Base-by-base conservation (phyloP, 257 asterid species). In the Ocimum tenuiflorum region DNA sequence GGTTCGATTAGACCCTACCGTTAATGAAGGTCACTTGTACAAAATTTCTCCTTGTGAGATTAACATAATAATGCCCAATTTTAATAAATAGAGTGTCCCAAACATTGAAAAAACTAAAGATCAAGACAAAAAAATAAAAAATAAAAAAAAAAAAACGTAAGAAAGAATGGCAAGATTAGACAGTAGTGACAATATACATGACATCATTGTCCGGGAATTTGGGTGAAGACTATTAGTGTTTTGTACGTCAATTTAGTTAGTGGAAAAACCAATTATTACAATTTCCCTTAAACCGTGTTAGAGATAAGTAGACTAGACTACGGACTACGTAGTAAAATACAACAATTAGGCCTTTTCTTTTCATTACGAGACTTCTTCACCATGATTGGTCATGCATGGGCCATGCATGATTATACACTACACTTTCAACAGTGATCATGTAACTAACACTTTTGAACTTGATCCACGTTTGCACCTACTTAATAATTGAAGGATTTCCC, bases 351-450 rank as follows among this genome's bases (percentile, higher is more conserved):
- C 23, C 23, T 46, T 59, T 50, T 36, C 14, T 24, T 15, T 50
- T 60, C 61, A 20, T 36, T 4, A 52, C 65, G 53, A 19, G 69
- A 70, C 48, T 70, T 70, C 54, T 39, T 48, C 9, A 17, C 60
- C 63, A 49, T 59, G 15, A 15, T 4, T 13, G 9, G 20, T 24
- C 53, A 11, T 13, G 57, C 24, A 7, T 23, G 70, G 50, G 46
- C 76, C 70, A 45, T 55, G 23, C 12, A 52, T 64, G 29, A 56
- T 65, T 63, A n/a, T 15, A 54, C 17, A 12, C 67, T 23, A 48
- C 68, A 64, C 45, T 56, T 56, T 57, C 55, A 72, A 47, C 39
- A 38, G 52, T 54, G 27, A 18, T 53, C 50, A 43, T 27, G 39
- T 14, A 22, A 2, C 1, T 17, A 11, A 24, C 17, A 23, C 68